Evolutionary conservation across 495 filamentous ascomycete species (phyloP).

Genomic region (Schizothecium vesticola): DNA sequence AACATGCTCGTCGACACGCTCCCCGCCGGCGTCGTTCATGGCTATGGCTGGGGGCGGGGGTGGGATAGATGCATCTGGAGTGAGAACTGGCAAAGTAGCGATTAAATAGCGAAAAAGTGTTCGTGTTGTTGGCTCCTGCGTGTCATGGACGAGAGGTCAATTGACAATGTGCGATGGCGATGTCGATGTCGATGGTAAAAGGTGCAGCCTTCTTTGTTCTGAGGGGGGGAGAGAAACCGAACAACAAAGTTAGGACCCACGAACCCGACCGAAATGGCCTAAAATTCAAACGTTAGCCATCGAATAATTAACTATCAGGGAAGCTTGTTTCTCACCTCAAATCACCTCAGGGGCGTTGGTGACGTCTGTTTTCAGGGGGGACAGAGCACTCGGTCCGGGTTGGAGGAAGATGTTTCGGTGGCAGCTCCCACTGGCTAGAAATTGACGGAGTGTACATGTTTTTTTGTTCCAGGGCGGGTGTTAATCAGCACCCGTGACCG

Average conservation of each 20-base stretch:
- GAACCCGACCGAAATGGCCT: neutral
- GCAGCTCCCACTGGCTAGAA: neutral
- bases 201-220: neutral
- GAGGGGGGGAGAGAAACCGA: neutral
- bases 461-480: neutral
- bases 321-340: neutral
- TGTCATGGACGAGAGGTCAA: neutral
- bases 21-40: slow-evolving; percentile 30
- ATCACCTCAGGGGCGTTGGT: neutral
- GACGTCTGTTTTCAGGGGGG: neutral
- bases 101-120: neutral
- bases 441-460: neutral
- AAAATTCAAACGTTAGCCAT: neutral
- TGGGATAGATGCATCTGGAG: neutral
- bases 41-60: neutral
- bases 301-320: neutral
- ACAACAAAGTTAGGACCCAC: neutral
- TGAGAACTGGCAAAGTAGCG: neutral
- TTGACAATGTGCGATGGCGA: neutral
- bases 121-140: neutral
- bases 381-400: neutral
- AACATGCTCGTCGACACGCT: slow-evolving; percentile 21
- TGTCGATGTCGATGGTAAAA: neutral
- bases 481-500: neutral
- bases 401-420: neutral